A percentile compares a stretch with the other conserved stretches of the same genome.
phyloP scores from a whole-genome alignment of 208 protist genomes.

The Leishmania tarentolae region DNA sequence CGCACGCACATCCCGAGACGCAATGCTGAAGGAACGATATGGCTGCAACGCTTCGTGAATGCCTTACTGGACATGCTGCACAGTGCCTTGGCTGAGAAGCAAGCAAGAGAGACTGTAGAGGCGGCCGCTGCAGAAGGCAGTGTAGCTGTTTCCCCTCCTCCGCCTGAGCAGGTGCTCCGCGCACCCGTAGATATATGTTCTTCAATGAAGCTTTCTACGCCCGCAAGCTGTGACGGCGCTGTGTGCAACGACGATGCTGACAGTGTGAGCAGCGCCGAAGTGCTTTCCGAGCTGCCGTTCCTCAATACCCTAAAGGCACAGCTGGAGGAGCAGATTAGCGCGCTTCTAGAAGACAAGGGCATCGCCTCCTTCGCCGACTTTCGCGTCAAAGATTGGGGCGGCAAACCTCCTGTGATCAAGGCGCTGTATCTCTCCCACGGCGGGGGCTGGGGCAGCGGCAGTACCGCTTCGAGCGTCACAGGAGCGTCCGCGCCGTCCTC shows the following conservation, averaged over 20 bases:
- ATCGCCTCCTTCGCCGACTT: conserved; percentile 71
- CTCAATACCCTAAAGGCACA: conserved; percentile 39
- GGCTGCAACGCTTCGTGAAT: conserved; percentile 72
- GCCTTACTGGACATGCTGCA: conserved; percentile 64
- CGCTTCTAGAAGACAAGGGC: conserved; percentile 80
- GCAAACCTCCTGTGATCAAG: conserved; percentile 56
- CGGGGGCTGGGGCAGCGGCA: background rate
- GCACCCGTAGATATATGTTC: background rate
- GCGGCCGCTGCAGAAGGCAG: background rate
- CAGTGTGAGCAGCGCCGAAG: conserved; percentile 17
- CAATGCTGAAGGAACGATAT: conserved; percentile 71
- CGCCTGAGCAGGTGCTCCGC: background rate
- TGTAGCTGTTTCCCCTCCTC: background rate
- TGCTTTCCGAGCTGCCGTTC: conserved; percentile 19
- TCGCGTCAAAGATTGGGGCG: conserved; percentile 65
- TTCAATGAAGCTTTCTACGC: background rate
- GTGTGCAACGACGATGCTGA: conserved; percentile 9
- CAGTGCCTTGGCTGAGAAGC: conserved; percentile 30
- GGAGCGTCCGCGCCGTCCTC: background rate
- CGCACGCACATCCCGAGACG: conserved; percentile 80
- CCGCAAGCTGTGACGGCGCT: background rate
- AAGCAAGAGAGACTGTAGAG: conserved; percentile 12
- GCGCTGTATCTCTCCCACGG: conserved; percentile 59
- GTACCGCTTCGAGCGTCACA: background rate
- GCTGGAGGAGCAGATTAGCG: conserved; percentile 77